A percentile compares a stretch with the other conserved stretches of the same genome.
phyloP scores from a whole-genome alignment of 805 yeast genomes.

The Starmera dryadoides region DNA sequence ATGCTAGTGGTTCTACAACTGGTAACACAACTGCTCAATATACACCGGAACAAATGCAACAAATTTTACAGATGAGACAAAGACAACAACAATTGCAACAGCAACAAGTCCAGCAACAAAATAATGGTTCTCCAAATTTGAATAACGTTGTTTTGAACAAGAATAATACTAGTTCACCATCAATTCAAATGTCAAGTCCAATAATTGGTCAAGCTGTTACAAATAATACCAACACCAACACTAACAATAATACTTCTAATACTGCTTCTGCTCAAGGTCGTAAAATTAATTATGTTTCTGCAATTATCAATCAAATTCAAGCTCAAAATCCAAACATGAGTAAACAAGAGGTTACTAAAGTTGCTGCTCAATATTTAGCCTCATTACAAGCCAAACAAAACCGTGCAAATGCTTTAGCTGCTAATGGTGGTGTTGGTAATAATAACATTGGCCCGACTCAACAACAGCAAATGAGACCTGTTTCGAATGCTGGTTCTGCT shows the following conservation, averaged over 20 bases:
- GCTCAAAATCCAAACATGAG: slow-evolving; percentile 56
- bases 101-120: slow-evolving; percentile 7
- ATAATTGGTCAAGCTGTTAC: slow-evolving; percentile 3
- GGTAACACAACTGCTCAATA: slow-evolving; percentile 48
- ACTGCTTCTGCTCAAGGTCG: slow-evolving; percentile 4
- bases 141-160: slow-evolving; percentile 8
- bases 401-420: slow-evolving; percentile 20
- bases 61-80: slow-evolving; percentile 36
- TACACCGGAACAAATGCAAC: slow-evolving; percentile 56
- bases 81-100: slow-evolving; percentile 14
- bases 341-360: slow-evolving; percentile 56
- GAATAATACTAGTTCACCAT: slow-evolving; percentile 12
- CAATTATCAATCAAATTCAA: slow-evolving; percentile 57
- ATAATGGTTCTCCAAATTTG: background rate
- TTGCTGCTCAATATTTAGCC: slow-evolving; percentile 59
- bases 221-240: background rate
- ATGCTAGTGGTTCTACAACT: slow-evolving; percentile 1
- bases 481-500: background rate
- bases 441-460: background rate
- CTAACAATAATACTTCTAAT: too few relatives aligned
- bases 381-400: slow-evolving; percentile 41
- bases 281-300: slow-evolving; percentile 37
- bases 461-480: background rate
- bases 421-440: slow-evolving; percentile 7
- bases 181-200: slow-evolving; percentile 7